Evolutionary conservation across 179 eudicot genomes (phyloP), one percentile per base, ranked within the genome.

Genomic region (Camellia oleifera): DNA sequence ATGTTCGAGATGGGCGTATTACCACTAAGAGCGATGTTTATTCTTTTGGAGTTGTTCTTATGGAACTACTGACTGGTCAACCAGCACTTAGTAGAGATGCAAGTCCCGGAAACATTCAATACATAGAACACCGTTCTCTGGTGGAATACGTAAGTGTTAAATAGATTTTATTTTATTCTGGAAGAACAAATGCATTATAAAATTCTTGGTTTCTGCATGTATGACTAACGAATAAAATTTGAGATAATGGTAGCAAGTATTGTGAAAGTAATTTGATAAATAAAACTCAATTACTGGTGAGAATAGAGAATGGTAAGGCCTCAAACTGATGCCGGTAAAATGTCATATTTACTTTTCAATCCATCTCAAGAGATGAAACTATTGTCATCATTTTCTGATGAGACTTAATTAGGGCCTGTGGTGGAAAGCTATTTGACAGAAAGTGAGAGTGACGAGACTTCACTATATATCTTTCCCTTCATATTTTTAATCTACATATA

Each of bases 11-110:
- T 20, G 81, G 81, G 46, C 53, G 50, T 69, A 67, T 73, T 50
- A 79, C 81, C 15, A 70, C 76, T 11, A 79, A 79, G 75, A 79
- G 76, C 20, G 81, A 79, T 70, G 81, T 79, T 13, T 79, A 79
- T 57, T 69, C 76, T n/a, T 79, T 69, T 79, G 81, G 81, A 57
- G 81, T 79, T 44, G 81, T 79, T 79, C 81, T 79, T 69, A 69
- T 79, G 54, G 81, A 79, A 17, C 75, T 79, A n/a, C 52, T 79
- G 53, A 56, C 81, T 4, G 81, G 81, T 40, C 64, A 60, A 61
- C 68, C 74, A 70, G 81, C 81, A 5, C 65, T 70, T 12, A 57
- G 50, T 40, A 75, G 78, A 40, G 26, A 42, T 61, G 67, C 67
- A 13, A 32, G 48, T 58, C n/a, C 53, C 44, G 63, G 4, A 32